Conservation (phyloP, 208 protist species). For the Trypanosoma vivax region DNA sequence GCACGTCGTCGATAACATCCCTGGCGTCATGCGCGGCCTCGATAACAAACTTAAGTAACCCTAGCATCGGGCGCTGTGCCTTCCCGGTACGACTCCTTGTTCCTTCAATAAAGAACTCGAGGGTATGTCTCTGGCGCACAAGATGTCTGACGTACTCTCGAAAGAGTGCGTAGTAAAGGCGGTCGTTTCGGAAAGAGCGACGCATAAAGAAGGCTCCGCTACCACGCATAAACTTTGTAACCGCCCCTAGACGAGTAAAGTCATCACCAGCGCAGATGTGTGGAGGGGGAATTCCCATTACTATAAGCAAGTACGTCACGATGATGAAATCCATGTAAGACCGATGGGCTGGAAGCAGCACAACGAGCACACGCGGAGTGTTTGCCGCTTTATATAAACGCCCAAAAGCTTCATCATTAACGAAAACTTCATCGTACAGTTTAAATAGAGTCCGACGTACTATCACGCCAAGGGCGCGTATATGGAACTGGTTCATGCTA, state of each 20-base stretch:
- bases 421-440: constrained; percentile 58
- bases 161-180: constrained; percentile 74
- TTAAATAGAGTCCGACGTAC: constrained; percentile 52
- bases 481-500: constrained; percentile 49
- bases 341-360: constrained; percentile 77
- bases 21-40: constrained; percentile 71
- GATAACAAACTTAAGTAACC: constrained; percentile 85
- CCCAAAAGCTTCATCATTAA: constrained; percentile 58
- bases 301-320: constrained; percentile 69
- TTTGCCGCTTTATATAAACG: constrained; percentile 33
- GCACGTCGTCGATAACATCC: constrained; percentile 57
- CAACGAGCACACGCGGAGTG: constrained; percentile 45
- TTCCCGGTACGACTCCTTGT: constrained; percentile 83
- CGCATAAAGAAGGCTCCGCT: constrained; percentile 91
- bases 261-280: constrained; percentile 87
- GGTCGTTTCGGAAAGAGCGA: constrained; percentile 70
- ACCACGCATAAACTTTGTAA: constrained; percentile 74
- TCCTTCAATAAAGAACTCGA: constrained; percentile 91
- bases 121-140: constrained; percentile 31
- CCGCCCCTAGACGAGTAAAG: constrained; percentile 67
- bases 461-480: constrained; percentile 42
- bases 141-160: constrained; percentile 79
- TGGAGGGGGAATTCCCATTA: constrained; percentile 54
- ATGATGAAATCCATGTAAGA: constrained; percentile 89
- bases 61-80: constrained; percentile 80